Evolutionary conservation across 2,329 filamentous ascomycete species (phyloP).

Genomic region (Phialophora expanda): DNA sequence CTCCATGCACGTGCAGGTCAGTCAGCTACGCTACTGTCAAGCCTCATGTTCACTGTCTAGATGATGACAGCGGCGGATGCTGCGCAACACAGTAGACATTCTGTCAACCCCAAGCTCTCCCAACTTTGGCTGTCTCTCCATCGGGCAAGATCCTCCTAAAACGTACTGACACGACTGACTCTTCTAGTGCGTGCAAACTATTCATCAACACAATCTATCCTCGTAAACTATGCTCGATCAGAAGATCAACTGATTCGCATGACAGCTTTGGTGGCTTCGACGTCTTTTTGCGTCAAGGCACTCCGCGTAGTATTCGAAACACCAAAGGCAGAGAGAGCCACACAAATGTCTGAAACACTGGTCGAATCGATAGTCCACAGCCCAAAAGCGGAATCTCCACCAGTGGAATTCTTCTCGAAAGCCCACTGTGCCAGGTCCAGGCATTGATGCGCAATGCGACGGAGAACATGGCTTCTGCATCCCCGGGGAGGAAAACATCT

Average conservation of each 20-base stretch:
- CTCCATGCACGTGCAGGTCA: not conserved
- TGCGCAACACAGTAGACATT: not conserved
- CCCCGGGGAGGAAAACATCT: constrained; percentile 1
- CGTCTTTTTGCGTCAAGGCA: not conserved
- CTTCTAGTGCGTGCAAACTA: not conserved
- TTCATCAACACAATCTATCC: not conserved
- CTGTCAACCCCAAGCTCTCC: not conserved
- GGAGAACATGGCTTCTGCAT: constrained; percentile 8
- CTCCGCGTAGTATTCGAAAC: constrained; percentile 3
- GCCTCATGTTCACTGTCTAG: not conserved
- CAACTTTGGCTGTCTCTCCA: not conserved
- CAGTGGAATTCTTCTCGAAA: constrained; percentile 10
- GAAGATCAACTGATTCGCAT: not conserved
- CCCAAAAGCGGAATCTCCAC: not conserved
- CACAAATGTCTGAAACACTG: constrained; percentile 11
- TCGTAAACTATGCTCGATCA: not conserved
- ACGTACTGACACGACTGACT: not conserved
- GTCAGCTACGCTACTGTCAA: not conserved
- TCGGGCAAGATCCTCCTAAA: not conserved
- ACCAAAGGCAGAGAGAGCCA: not conserved
- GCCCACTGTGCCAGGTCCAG: not conserved
- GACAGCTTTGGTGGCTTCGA: not conserved
- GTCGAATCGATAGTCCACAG: not conserved
- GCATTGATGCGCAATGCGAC: constrained; percentile 8
- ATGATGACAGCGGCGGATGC: not conserved